These are phyloP conservation scores for Geotrichum cucujoidarum DNA, from an alignment of 1,139 yeast genomes.

Conservation along the genomic window DNA sequence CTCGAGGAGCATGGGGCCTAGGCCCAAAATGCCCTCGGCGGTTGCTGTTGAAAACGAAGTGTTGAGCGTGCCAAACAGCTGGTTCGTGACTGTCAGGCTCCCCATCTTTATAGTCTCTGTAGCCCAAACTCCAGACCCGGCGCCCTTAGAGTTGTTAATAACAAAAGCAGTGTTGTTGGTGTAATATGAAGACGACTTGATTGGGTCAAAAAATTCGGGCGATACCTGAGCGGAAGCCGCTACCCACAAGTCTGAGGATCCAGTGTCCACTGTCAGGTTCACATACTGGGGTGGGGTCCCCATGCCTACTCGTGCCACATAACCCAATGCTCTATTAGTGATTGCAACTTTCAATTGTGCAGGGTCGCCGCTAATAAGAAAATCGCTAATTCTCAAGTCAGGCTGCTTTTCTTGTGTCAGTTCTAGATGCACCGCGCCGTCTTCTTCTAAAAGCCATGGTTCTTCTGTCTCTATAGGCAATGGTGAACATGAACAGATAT, in stretches of 20 bases:
- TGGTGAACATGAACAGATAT: too few species aligned
- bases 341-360: background rate
- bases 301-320: constrained; percentile 18
- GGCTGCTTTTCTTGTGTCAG: background rate
- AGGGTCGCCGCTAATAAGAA: background rate
- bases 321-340: background rate
- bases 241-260: constrained; percentile 42
- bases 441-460: background rate
- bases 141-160: background rate
- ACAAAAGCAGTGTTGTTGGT: background rate
- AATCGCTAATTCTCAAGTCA: background rate
- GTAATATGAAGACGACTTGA: background rate
- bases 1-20: constrained; percentile 21
- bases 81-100: constrained; percentile 16
- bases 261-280: constrained; percentile 39
- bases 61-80: constrained; percentile 23
- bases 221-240: constrained; percentile 19
- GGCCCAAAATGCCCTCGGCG: constrained; percentile 26
- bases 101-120: constrained; percentile 17
- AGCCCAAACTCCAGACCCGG: constrained; percentile 15
- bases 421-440: background rate
- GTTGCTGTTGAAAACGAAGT: constrained; percentile 19
- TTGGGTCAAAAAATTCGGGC: background rate
- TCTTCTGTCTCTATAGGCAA: too few species aligned
- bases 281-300: constrained; percentile 38